Evolutionary conservation across 2,329 filamentous ascomycete genomes (phyloP).

Genomic region (Alternaria tenuissima): DNA sequence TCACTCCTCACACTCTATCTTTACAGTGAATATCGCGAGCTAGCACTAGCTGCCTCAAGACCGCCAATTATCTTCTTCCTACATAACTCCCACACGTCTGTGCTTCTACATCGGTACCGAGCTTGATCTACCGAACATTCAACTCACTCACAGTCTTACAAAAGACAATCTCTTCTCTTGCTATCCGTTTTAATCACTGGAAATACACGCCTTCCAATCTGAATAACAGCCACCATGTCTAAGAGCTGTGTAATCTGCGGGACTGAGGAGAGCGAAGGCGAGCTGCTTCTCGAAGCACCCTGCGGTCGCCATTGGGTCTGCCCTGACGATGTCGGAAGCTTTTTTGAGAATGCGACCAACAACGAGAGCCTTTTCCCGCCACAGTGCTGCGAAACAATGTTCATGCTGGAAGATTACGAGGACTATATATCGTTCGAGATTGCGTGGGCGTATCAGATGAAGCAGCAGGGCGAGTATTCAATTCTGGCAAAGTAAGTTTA

Average conservation of each 20-base stretch:
- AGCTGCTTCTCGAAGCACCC: conserved; percentile 28
- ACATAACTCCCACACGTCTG: conserved; percentile 1
- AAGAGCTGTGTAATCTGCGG: conserved; percentile 37
- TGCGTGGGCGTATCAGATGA: conserved; percentile 30
- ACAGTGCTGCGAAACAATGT: conserved; percentile 36
- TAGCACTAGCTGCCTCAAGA: background rate
- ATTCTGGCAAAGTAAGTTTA: conserved; percentile 36
- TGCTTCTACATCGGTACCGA: background rate
- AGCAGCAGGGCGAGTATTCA: conserved; percentile 41
- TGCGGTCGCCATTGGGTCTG: conserved; percentile 39
- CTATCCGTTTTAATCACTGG: background rate
- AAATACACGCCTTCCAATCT: background rate
- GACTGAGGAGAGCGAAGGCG: conserved; percentile 26
- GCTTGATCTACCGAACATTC: background rate
- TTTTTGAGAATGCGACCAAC: conserved; percentile 36
- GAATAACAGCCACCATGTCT: background rate
- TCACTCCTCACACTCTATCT: background rate
- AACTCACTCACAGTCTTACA: background rate
- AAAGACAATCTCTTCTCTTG: background rate
- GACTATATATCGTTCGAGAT: conserved; percentile 30
- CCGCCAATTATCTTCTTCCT: background rate
- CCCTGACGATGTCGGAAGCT: conserved; percentile 28
- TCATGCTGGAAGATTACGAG: conserved; percentile 34
- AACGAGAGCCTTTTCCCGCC: conserved; percentile 42
- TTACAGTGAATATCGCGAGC: background rate